Evolutionary conservation across 306 rosid genomes (phyloP).

Genomic region (Castanea crenata): DNA sequence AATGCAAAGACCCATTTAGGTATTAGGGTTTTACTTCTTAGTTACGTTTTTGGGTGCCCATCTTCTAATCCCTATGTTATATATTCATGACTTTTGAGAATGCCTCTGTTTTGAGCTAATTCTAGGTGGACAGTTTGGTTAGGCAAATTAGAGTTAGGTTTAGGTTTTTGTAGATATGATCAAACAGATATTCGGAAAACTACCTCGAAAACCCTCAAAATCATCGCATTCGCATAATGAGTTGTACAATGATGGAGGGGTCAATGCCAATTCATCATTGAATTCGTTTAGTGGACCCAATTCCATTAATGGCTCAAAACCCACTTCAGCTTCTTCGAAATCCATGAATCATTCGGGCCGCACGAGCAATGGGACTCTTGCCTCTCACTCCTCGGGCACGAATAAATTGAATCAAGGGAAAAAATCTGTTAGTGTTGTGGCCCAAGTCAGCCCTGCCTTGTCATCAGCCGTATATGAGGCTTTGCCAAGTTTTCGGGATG

Average conservation of each 20-base stretch:
- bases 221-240: constrained; percentile 36
- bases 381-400: constrained; percentile 3
- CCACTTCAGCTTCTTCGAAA: constrained; percentile 38
- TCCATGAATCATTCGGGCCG: constrained; percentile 27
- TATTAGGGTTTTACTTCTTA: constrained; percentile 11
- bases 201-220: constrained; percentile 56
- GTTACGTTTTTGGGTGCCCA: background rate
- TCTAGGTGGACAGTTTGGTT: constrained; percentile 16
- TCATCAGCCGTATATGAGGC: constrained; percentile 44
- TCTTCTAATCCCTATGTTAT: background rate
- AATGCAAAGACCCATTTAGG: constrained; percentile 9
- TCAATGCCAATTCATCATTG: constrained; percentile 33
- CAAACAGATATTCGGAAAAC: constrained; percentile 50
- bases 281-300: constrained; percentile 37
- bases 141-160: background rate
- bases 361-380: constrained; percentile 39
- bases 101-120: constrained; percentile 11
- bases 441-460: constrained; percentile 27
- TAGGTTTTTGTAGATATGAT: constrained; percentile 50
- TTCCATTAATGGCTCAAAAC: constrained; percentile 39
- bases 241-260: constrained; percentile 36
- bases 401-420: constrained; percentile 32
- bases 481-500: constrained; percentile 56
- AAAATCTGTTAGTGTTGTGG: constrained; percentile 26
- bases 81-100: constrained; percentile 7